phyloP scores from a whole-genome alignment of 805 yeast species.

The Grigorovia transvaalensis region DNA sequence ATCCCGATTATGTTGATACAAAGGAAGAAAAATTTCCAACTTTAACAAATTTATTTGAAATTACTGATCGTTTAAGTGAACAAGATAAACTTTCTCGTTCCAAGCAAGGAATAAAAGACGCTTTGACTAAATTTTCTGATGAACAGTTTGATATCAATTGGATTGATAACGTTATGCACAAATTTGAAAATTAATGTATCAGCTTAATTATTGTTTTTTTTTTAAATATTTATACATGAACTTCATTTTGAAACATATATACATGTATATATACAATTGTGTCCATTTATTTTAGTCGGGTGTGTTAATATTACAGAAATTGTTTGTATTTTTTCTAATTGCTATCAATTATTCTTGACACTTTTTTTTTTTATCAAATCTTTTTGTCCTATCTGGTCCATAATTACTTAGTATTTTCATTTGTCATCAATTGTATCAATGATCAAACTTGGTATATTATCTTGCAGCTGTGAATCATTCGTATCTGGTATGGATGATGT shows the following conservation, averaged over 20 bases:
- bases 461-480: conserved; percentile 12
- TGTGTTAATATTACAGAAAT: no score
- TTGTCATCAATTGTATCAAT: conserved; percentile 5
- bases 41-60: conserved; percentile 40
- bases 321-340: no score
- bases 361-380: not conserved
- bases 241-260: no score
- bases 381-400: no score
- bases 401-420: not conserved
- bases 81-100: conserved; percentile 34
- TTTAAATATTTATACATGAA: no score
- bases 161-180: conserved; percentile 28
- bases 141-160: conserved; percentile 44
- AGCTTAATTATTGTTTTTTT: no score
- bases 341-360: not conserved
- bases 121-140: conserved; percentile 50
- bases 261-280: no score
- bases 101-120: conserved; percentile 36
- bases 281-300: no score
- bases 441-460: conserved; percentile 7
- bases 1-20: conserved; percentile 49
- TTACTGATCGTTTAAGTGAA: conserved; percentile 33
- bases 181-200: conserved; percentile 2
- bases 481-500: conserved; percentile 21
- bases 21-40: conserved; percentile 29